phyloP scores from a whole-genome alignment of 768 basidiomycete genomes.

The Russula foetens region DNA sequence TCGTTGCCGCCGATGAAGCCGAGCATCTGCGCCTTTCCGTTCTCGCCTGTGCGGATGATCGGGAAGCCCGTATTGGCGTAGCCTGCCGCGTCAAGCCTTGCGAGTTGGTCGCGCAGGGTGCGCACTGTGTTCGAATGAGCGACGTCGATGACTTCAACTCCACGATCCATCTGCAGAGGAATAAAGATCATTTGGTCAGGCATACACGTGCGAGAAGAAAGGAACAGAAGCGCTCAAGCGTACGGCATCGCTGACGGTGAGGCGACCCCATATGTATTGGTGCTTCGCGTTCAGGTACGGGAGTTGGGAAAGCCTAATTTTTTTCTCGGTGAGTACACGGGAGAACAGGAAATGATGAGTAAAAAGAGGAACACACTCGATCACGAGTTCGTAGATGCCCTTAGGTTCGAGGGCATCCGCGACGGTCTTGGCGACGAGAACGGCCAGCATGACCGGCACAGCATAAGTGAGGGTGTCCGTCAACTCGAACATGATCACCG shows the following conservation, averaged over 20 bases:
- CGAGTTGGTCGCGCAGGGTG: conserved; percentile 63
- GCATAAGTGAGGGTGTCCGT: conserved; percentile 90
- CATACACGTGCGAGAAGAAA: background rate
- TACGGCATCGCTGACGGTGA: conserved; percentile 74
- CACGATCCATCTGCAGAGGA: conserved; percentile 51
- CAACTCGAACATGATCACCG: conserved; percentile 94
- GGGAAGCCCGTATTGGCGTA: conserved; percentile 84
- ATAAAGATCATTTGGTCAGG: background rate
- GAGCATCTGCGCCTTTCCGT: conserved; percentile 54
- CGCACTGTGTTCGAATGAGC: conserved; percentile 73
- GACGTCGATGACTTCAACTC: conserved; percentile 61
- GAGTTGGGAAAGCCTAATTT: conserved; percentile 59
- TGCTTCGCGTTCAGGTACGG: conserved; percentile 91
- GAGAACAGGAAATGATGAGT: background rate
- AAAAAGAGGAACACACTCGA: conserved; percentile 44
- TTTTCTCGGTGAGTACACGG: conserved; percentile 1
- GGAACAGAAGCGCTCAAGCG: conserved; percentile 24
- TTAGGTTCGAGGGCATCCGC: conserved; percentile 86
- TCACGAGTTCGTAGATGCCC: conserved; percentile 95
- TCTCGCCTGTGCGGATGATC: conserved; percentile 48
- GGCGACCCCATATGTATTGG: conserved; percentile 78
- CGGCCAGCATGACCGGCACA: conserved; percentile 80
- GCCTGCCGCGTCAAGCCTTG: conserved; percentile 45
- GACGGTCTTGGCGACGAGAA: conserved; percentile 86
- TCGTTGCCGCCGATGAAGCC: conserved; percentile 92